Conservation (phyloP, 2,329 filamentous ascomycete genomes). For the Pyricularia grisea region DNA sequence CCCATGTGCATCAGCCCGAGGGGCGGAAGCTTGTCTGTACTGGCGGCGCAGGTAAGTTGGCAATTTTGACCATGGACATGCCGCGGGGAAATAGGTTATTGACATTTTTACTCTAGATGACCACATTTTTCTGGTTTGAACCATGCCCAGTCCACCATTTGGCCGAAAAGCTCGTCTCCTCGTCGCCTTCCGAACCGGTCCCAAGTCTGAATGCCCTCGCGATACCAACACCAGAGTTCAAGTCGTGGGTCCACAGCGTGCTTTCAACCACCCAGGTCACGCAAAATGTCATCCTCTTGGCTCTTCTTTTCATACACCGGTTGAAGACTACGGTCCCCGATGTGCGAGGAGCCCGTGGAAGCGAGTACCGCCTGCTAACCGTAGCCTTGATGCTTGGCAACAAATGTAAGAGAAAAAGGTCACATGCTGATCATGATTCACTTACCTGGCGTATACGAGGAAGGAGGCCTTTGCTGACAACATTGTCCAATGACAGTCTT, state of each 20-base stretch:
- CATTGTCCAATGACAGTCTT: constrained; percentile 46
- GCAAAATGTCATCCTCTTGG: constrained; percentile 86
- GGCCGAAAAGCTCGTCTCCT: constrained; percentile 52
- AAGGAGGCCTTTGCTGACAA: neutral
- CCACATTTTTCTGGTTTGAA: constrained; percentile 97
- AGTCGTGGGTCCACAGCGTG: constrained; percentile 88
- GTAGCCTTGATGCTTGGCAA: constrained; percentile 97
- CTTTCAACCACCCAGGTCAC: constrained; percentile 92
- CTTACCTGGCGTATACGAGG: neutral
- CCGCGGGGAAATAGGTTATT: constrained; percentile 7
- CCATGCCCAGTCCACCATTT: constrained; percentile 68
- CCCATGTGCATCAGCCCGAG: constrained; percentile 66
- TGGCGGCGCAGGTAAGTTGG: constrained; percentile 64
- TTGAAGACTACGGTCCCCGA: constrained; percentile 83
- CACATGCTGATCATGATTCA: too few species aligned
- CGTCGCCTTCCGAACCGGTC: constrained; percentile 28
- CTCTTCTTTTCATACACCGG: constrained; percentile 85
- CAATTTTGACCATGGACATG: neutral
- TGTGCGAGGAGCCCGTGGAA: constrained; percentile 85
- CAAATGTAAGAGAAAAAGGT: constrained; percentile 58
- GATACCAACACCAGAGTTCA: constrained; percentile 68
- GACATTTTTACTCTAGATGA: constrained; percentile 52
- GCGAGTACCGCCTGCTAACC: constrained; percentile 85
- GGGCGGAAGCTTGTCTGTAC: constrained; percentile 70
- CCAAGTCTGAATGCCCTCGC: constrained; percentile 60